These are phyloP conservation scores for Solanum commersonii DNA, from an alignment of 257 asterid species.

Conservation along the genomic window DNA sequence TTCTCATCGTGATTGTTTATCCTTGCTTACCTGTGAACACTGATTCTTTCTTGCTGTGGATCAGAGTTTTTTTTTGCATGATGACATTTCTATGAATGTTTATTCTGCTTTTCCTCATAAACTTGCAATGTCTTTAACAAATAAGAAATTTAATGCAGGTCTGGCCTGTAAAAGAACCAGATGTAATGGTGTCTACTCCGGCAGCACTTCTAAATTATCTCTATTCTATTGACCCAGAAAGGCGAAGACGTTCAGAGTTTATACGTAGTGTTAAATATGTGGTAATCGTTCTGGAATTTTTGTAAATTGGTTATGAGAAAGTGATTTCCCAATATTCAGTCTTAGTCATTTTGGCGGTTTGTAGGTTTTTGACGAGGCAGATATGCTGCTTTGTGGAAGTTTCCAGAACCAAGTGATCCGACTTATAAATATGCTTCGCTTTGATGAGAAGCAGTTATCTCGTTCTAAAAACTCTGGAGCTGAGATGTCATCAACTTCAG, in stretches of 20 bases:
- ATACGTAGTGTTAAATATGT: constrained; percentile 70
- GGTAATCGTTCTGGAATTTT: constrained; percentile 31
- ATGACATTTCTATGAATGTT: neutral
- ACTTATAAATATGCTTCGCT: constrained; percentile 80
- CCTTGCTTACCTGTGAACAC: neutral
- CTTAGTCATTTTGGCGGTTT: neutral
- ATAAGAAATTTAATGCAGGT: constrained; percentile 45
- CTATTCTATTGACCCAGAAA: constrained; percentile 62
- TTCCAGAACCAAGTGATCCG: constrained; percentile 92
- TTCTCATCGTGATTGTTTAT: neutral
- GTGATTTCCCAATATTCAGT: neutral
- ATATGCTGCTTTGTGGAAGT: constrained; percentile 87
- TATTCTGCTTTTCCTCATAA: neutral
- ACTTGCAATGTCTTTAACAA: neutral
- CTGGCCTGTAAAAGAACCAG: constrained; percentile 69
- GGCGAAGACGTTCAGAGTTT: constrained; percentile 34
- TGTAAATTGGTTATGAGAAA: neutral
- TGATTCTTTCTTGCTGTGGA: neutral
- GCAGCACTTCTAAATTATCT: constrained; percentile 82
- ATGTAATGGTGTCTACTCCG: constrained; percentile 84
- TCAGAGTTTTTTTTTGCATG: neutral
- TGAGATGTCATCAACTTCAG: constrained; percentile 15
- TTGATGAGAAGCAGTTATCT: constrained; percentile 85
- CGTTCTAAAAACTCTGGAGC: constrained; percentile 23
- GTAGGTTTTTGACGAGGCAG: constrained; percentile 98